Evolutionary conservation across 106 monocot species (phyloP).

Genomic region (Agapanthus africanus): DNA sequence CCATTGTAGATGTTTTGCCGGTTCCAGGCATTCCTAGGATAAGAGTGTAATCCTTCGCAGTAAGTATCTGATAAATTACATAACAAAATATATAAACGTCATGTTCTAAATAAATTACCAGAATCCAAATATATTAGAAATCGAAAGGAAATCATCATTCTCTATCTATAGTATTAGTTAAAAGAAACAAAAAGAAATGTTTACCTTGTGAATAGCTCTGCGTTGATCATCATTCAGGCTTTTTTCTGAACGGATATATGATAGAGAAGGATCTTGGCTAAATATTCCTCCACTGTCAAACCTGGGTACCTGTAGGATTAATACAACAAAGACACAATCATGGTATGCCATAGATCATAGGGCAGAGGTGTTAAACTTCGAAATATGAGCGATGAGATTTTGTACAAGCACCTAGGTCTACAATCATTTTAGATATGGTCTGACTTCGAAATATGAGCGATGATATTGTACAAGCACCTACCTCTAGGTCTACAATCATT

Average conservation of each 20-base stretch:
- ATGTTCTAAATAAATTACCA: background rate
- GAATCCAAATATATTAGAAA: background rate
- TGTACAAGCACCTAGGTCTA: too few relatives aligned
- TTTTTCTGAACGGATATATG: conserved; percentile 61
- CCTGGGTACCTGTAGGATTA: conserved; percentile 53
- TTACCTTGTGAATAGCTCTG: conserved; percentile 82
- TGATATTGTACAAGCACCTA: conserved; percentile 11
- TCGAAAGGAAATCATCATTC: background rate
- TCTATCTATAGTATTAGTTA: background rate
- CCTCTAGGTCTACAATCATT: conserved; percentile 93
- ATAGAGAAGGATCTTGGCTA: conserved; percentile 91
- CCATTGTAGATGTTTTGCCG: conserved; percentile 99
- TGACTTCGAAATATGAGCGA: background rate
- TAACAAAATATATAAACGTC: background rate
- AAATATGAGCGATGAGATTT: too few relatives aligned
- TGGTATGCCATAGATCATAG: background rate
- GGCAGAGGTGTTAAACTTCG: too few relatives aligned
- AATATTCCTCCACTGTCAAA: conserved; percentile 82
- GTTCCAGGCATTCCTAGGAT: conserved; percentile 99
- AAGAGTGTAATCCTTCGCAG: conserved; percentile 93
- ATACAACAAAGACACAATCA: conserved; percentile 10
- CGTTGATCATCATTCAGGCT: conserved; percentile 82
- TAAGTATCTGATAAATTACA: conserved; percentile 57
- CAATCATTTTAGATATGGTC: background rate
- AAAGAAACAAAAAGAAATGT: background rate